phyloP scores from a whole-genome alignment of 352 stramenopile genomes.

The Aphanomyces stellatus region DNA sequence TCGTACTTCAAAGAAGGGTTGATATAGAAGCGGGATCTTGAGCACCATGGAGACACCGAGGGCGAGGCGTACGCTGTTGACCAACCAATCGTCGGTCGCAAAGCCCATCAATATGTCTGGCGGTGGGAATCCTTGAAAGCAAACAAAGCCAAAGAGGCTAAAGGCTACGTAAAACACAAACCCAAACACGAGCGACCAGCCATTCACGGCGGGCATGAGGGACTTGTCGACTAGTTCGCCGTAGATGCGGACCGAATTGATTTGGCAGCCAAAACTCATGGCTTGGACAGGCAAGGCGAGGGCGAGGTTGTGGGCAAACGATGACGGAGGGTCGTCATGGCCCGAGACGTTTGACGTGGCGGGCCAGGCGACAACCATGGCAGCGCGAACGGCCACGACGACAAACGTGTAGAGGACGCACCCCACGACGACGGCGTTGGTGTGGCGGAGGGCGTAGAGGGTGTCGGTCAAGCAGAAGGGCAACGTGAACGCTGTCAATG shows the following conservation, averaged over 20 bases:
- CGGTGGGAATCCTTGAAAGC: slow-evolving; percentile 70
- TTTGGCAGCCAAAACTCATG: slow-evolving; percentile 69
- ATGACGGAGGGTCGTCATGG: neutral
- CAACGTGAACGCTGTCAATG: slow-evolving; percentile 53
- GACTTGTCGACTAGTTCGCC: slow-evolving; percentile 66
- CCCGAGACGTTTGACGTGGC: too few relatives aligned
- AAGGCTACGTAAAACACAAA: slow-evolving; percentile 58
- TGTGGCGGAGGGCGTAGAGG: slow-evolving; percentile 72
- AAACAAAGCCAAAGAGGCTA: slow-evolving; percentile 58
- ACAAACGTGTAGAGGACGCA: slow-evolving; percentile 76
- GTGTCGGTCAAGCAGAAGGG: slow-evolving; percentile 70
- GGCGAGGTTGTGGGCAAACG: neutral
- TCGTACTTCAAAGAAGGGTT: slow-evolving; percentile 36
- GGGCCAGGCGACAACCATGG: slow-evolving; percentile 9
- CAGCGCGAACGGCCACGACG: slow-evolving; percentile 40
- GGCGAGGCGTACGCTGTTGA: slow-evolving; percentile 65
- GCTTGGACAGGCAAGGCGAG: slow-evolving; percentile 71
- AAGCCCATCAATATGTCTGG: slow-evolving; percentile 78
- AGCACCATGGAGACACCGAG: slow-evolving; percentile 66
- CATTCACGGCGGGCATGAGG: slow-evolving; percentile 57
- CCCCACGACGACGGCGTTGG: slow-evolving; percentile 62
- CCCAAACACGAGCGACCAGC: slow-evolving; percentile 41
- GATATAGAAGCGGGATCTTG: slow-evolving; percentile 79
- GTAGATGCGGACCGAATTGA: slow-evolving; percentile 73
- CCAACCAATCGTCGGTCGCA: slow-evolving; percentile 51